Base-by-base conservation (phyloP, 148 eudicot species). In the Arbutus unedo region DNA sequence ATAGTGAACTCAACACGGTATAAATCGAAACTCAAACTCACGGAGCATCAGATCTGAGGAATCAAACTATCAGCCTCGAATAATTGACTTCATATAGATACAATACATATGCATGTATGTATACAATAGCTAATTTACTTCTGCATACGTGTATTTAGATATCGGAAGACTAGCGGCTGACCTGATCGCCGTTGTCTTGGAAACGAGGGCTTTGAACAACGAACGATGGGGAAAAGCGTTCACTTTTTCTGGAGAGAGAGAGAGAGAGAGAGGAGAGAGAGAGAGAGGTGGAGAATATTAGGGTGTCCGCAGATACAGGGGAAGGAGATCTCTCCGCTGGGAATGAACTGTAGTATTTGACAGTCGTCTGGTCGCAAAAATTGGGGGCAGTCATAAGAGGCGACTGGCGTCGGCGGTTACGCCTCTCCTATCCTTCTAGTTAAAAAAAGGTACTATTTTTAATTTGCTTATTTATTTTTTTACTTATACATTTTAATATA, bases 241-340 rank as follows among this genome's bases (percentile, higher is more conserved):
- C 25, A 10, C 43, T 77, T 45, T 80, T 10, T 10, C 71, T 2
- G 71, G 31, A 80, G 55, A 25, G 44, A 51, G 19, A 82, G 84
- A 82, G 80, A 64, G 84, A 81, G 45, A 81, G 51, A 64, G 44
- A 48, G 62, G 51, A 76, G 80, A 62, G 80, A 81, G 48, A 49
- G 51, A 50, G 59, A 15, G 19, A n/a, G 21, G 66, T 6, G 23
- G 7, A 23, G 66, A n/a, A 59, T 60, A n/a, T 8, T 79, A 47
- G 10, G n/a, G 55, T 62, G 73, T 60, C 81, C 81, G 19, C 73
- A 23, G 41, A 47, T 51, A 62, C 71, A 79, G 73, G 54, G 47
- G 25, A 79, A 2, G 18, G 23, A 59, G n/a, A 11, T 43, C 72
- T 79, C 25, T 79, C 72, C 43, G 81, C 67, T 57, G 13, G 45